Evolutionary conservation across 345 rosid genomes (phyloP).

Genomic region (Pugionium dolabratum): DNA sequence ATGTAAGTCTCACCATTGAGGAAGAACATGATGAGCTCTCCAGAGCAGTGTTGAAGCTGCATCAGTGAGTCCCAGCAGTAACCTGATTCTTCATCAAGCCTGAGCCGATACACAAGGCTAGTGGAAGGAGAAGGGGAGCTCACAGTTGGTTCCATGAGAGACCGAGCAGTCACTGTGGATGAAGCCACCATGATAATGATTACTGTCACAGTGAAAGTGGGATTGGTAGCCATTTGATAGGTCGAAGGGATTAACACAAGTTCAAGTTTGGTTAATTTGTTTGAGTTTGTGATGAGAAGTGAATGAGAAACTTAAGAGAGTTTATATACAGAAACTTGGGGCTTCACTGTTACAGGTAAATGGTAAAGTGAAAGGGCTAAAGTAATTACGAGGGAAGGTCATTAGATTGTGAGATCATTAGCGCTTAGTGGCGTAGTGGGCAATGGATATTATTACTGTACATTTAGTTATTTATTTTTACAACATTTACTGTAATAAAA

Average conservation of each 20-base stretch:
- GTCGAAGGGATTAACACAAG: neutral
- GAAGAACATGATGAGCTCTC: conserved; percentile 71
- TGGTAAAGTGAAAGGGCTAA: conserved; percentile 29
- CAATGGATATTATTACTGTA: conserved; percentile 5
- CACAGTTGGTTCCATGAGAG: conserved; percentile 31
- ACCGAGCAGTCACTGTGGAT: conserved; percentile 24
- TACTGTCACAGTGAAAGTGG: conserved; percentile 10
- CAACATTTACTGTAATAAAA: neutral
- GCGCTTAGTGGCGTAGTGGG: conserved; percentile 32
- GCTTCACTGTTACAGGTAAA: conserved; percentile 31
- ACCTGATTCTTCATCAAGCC: conserved; percentile 48
- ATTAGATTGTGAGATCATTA: conserved; percentile 24
- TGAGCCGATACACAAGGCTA: conserved; percentile 43
- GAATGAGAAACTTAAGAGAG: neutral
- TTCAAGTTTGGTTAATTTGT: neutral
- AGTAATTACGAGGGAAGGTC: conserved; percentile 14
- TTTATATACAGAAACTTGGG: conserved; percentile 25
- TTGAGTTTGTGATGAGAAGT: conserved; percentile 31
- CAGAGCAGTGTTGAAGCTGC: conserved; percentile 71
- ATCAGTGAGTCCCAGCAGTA: conserved; percentile 75
- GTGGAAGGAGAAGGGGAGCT: conserved; percentile 27
- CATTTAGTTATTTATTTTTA: neutral
- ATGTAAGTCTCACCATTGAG: conserved; percentile 71
- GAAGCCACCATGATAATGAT: conserved; percentile 29
- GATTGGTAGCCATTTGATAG: conserved; percentile 15